phyloP scores from a whole-genome alignment of 192 early-diverging fungal genomes.

The Rhizophagus sp. region DNA sequence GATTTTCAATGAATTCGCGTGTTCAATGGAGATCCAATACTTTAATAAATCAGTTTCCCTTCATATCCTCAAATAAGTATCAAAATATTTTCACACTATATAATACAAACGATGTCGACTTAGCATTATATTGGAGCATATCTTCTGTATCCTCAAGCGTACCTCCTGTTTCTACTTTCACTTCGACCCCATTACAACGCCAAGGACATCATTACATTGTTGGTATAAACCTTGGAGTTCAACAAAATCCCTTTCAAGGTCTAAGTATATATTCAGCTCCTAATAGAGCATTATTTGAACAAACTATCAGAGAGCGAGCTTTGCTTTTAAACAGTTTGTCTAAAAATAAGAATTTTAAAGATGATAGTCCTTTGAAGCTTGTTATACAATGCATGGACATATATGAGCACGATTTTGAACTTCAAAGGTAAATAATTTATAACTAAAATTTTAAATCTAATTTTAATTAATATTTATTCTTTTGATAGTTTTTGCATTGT shows the following conservation, averaged over 20 bases:
- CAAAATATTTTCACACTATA: slow-evolving; percentile 74
- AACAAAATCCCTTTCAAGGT: slow-evolving; percentile 66
- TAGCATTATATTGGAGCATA: slow-evolving; percentile 83
- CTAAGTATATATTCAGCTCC: slow-evolving; percentile 45
- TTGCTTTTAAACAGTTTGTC: slow-evolving; percentile 65
- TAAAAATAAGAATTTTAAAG: slow-evolving; percentile 59
- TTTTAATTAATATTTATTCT: not conserved
- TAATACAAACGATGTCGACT: slow-evolving; percentile 85
- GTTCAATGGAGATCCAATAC: slow-evolving; percentile 69
- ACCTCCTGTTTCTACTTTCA: too few species aligned
- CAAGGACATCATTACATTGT: slow-evolving; percentile 91
- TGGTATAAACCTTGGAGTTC: slow-evolving; percentile 87
- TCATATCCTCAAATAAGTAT: slow-evolving; percentile 62
- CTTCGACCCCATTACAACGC: slow-evolving; percentile 23
- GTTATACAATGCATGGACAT: slow-evolving; percentile 49
- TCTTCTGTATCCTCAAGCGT: slow-evolving; percentile 31
- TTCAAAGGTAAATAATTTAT: slow-evolving; percentile 38
- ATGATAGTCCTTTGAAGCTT: slow-evolving; percentile 70
- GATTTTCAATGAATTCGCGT: slow-evolving; percentile 71
- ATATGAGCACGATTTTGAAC: slow-evolving; percentile 47
- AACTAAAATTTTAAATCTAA: not conserved
- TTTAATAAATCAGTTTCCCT: slow-evolving; percentile 67
- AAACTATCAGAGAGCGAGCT: slow-evolving; percentile 66
- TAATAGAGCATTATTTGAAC: slow-evolving; percentile 64
- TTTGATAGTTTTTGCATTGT: slow-evolving; percentile 55